These are phyloP conservation scores for Prunus salicina DNA, from an alignment of 306 rosid species.

Conservation along the genomic window DNA sequence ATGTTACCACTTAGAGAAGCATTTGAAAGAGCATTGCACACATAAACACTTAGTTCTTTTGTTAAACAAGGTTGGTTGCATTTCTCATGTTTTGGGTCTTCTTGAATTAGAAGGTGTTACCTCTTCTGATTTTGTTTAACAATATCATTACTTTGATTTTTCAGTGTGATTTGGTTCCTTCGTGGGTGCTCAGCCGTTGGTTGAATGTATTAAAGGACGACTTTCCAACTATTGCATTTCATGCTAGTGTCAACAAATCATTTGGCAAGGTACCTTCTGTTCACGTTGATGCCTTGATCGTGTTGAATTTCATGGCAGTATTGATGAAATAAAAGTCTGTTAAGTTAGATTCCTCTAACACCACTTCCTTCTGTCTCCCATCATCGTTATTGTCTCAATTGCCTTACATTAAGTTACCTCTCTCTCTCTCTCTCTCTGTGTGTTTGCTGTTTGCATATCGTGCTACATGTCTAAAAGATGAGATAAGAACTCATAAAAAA, in stretches of 20 bases:
- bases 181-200: constrained; percentile 97
- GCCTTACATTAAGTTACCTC: not conserved
- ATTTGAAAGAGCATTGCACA: constrained; percentile 86
- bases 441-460: not conserved
- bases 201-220: constrained; percentile 79
- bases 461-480: not conserved
- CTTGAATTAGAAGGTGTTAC: not conserved
- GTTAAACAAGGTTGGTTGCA: constrained; percentile 67
- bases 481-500: not conserved
- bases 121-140: not conserved
- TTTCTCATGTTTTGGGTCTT: constrained; percentile 1
- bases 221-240: constrained; percentile 93
- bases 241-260: constrained; percentile 89
- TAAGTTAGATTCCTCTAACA: not conserved
- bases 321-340: not conserved
- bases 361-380: not conserved
- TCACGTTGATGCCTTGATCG: not conserved
- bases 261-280: constrained; percentile 74
- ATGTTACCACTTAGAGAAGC: constrained; percentile 91
- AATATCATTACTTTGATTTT: constrained; percentile 6
- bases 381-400: not conserved
- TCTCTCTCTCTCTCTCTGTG: not conserved
- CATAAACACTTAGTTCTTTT: constrained; percentile 87
- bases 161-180: constrained; percentile 89
- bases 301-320: not conserved